Evolutionary conservation across 2,329 filamentous ascomycete species (phyloP), one percentile per base, ranked within the genome.

Genomic region (Neonectria hederae): DNA sequence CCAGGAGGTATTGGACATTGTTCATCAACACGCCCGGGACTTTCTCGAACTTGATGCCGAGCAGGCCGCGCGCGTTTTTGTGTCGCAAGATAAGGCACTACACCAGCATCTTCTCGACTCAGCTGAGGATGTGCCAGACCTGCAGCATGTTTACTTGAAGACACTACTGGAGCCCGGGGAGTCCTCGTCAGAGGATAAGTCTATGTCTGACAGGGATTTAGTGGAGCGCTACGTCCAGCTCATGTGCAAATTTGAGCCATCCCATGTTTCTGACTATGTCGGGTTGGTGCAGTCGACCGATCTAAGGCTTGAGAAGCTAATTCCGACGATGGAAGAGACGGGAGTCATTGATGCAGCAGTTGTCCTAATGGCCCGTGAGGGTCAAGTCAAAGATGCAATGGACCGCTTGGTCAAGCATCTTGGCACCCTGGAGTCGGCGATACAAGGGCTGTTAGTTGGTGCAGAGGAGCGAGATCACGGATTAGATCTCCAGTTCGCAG

Each of bases 301-400:
- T 75, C 81, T 99, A 28, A 87, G 89, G 24, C 85, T 99, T 0
- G 92, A 96, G 13, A 86, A 89, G 56, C 85, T 99, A 1, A 83
- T 99, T 8, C 94, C 94, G 4, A 90, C 90, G 0, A 93, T 99
- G 84, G 97, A 99, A 78, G 88, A 91, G 66, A 94, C 90, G 45
- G 94, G 94, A 1, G 92, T 96, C 5, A 89, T 99, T 49, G 96
- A 99, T 80, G 97, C 94, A 5, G 95, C 94, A 1, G 92, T 99
- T 7, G 89, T 97, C 2, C 84, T 99, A 10, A 91, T 99, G 85
- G 93, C 93, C 42, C 88, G 93, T 63, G 94, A 97, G 75, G 96
- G 97, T 0, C 89, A 96, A 73, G 86, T 95, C 13, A 87, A 88
- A 65, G 87, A 91, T 71, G 96, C 94, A 6, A 97, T 99, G 91